Percentiles rank a stretch among this genome's conserved stretches.
These are phyloP conservation scores for Tulasnella sp. DNA, from an alignment of 768 basidiomycete species.

Conservation along the genomic window DNA sequence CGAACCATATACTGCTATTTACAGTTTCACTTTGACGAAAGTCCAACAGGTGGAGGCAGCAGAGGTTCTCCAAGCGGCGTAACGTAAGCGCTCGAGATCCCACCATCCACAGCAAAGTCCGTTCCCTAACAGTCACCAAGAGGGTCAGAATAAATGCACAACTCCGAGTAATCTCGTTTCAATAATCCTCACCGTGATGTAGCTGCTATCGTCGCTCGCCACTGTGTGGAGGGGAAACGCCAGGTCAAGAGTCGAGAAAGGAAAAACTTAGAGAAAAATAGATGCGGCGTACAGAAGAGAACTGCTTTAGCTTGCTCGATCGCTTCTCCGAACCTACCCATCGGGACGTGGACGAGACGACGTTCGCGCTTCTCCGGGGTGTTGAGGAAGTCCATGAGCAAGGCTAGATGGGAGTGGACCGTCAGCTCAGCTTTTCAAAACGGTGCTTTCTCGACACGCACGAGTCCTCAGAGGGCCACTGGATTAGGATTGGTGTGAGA, in stretches of 20 bases:
- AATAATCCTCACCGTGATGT: constrained; percentile 61
- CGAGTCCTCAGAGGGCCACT: constrained; percentile 94
- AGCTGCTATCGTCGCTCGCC: constrained; percentile 92
- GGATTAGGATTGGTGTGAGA: not conserved
- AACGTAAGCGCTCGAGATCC: constrained; percentile 85
- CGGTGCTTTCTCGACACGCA: constrained; percentile 29
- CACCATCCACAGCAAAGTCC: constrained; percentile 95
- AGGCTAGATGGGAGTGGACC: constrained; percentile 40
- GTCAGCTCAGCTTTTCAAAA: not conserved
- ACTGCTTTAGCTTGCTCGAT: constrained; percentile 89
- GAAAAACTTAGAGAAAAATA: not conserved
- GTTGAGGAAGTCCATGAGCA: constrained; percentile 97
- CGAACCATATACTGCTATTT: not conserved
- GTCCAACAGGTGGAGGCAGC: constrained; percentile 58
- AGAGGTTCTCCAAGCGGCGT: constrained; percentile 71
- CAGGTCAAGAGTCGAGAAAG: not conserved
- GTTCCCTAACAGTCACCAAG: constrained; percentile 42
- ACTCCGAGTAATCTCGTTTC: too few relatives aligned
- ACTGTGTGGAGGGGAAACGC: constrained; percentile 31
- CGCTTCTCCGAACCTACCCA: constrained; percentile 97
- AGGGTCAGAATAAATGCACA: not conserved
- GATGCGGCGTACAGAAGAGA: constrained; percentile 63
- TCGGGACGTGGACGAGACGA: constrained; percentile 80
- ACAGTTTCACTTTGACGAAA: constrained; percentile 22
- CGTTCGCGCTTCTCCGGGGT: constrained; percentile 91